These are phyloP conservation scores for Psilocybe azurescens DNA, from an alignment of 768 basidiomycete genomes.

Conservation along the genomic window DNA sequence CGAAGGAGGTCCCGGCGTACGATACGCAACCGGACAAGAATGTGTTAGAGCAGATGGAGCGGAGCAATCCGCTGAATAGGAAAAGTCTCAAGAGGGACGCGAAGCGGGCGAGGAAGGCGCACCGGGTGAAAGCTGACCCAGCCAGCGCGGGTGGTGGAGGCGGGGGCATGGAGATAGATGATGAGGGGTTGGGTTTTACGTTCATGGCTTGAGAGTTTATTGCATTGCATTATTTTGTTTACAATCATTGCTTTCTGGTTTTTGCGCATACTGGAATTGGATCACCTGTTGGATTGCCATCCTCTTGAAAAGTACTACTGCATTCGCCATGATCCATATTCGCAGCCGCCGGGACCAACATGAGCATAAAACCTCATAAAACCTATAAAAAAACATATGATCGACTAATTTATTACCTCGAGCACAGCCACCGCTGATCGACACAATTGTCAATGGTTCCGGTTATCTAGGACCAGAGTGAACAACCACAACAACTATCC, in stretches of 20 bases:
- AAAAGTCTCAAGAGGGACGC: conserved; percentile 65
- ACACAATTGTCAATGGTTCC: background rate
- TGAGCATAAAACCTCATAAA: too few relatives aligned
- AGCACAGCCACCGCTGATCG: conserved; percentile 10
- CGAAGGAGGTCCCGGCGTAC: conserved; percentile 58
- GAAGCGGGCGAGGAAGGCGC: conserved; percentile 64
- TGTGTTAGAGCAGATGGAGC: conserved; percentile 50
- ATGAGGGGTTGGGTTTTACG: conserved; percentile 49
- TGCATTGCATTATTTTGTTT: background rate
- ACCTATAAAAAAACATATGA: background rate
- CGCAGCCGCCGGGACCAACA: too few relatives aligned
- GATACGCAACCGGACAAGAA: conserved; percentile 55
- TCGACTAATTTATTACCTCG: background rate
- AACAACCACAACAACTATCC: background rate
- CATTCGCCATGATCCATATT: too few relatives aligned
- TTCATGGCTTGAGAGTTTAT: conserved; percentile 43
- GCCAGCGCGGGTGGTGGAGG: background rate
- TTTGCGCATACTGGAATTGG: too few relatives aligned
- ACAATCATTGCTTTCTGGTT: background rate
- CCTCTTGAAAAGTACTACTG: too few relatives aligned
- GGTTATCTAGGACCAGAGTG: background rate
- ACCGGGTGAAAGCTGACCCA: conserved; percentile 32
- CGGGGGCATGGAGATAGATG: conserved; percentile 53
- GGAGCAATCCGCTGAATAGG: conserved; percentile 64
- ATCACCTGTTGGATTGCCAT: too few relatives aligned